Evolutionary conservation across 768 basidiomycete genomes (phyloP).

Genomic region (Mycena leptocephala): DNA sequence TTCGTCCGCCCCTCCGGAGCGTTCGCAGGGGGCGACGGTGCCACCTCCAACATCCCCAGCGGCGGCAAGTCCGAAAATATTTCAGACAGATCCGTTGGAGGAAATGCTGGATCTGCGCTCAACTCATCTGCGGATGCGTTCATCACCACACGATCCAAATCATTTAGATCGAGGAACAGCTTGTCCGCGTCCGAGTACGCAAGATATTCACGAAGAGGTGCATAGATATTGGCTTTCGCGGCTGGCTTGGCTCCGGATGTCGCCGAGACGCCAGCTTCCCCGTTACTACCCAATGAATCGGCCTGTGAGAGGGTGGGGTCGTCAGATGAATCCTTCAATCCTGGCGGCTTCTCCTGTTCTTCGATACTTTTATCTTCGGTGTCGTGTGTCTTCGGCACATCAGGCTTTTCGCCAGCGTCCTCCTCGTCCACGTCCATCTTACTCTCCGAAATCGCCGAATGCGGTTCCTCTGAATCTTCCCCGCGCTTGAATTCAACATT

Average conservation of each 20-base stretch:
- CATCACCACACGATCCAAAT: conserved; percentile 49
- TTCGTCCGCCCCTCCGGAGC: conserved; percentile 60
- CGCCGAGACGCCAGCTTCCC: conserved; percentile 43
- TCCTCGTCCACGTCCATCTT: conserved; percentile 50
- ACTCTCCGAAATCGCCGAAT: conserved; percentile 46
- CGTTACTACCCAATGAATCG: conserved; percentile 56
- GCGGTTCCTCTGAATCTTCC: conserved; percentile 73
- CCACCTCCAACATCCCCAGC: conserved; percentile 68
- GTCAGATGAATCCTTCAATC: conserved; percentile 70
- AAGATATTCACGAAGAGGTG: conserved; percentile 74
- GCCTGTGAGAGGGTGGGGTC: conserved; percentile 69
- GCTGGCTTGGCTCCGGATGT: conserved; percentile 54
- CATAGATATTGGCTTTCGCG: conserved; percentile 63
- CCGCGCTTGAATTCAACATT: conserved; percentile 43
- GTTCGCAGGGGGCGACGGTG: conserved; percentile 48
- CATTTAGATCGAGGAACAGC: conserved; percentile 65
- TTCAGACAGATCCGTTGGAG: conserved; percentile 68
- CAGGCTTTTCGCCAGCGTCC: conserved; percentile 16
- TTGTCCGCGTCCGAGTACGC: conserved; percentile 73
- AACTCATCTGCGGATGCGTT: conserved; percentile 47
- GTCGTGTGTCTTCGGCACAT: conserved; percentile 44
- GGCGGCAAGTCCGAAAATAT: conserved; percentile 91
- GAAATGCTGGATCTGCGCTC: conserved; percentile 42
- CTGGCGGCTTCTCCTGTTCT: conserved; percentile 38
- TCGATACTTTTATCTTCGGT: neutral